Evolutionary conservation across 129 eudicot species (phyloP).

Genomic region (Chrysanthemum makinoi): DNA sequence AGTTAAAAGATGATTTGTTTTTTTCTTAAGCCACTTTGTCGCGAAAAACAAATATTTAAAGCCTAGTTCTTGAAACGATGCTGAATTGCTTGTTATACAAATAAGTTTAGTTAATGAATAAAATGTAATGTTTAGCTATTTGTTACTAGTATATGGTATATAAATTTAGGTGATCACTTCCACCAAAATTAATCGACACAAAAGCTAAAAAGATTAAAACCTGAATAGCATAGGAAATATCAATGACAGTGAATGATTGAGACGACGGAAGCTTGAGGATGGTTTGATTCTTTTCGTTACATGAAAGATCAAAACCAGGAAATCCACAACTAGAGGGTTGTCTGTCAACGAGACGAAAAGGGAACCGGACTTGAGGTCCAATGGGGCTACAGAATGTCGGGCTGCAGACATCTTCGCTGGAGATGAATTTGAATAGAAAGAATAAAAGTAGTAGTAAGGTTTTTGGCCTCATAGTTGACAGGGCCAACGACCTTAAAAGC

Average conservation of each 20-base stretch:
- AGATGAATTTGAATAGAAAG: slow-evolving; percentile 21
- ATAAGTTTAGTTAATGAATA: too few relatives aligned
- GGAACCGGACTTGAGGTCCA: slow-evolving; percentile 66
- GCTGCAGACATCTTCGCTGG: slow-evolving; percentile 26
- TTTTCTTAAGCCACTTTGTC: too few relatives aligned
- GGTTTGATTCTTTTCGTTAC: slow-evolving; percentile 48
- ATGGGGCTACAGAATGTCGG: slow-evolving; percentile 37
- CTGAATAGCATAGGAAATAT: slow-evolving; percentile 45
- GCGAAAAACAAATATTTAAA: too few relatives aligned
- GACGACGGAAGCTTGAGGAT: slow-evolving; percentile 38
- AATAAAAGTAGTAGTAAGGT: slow-evolving; percentile 13
- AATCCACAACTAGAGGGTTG: slow-evolving; percentile 59
- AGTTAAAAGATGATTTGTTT: too few relatives aligned
- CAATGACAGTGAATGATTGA: slow-evolving; percentile 39
- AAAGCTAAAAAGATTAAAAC: slow-evolving; percentile 8
- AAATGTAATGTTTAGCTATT: too few relatives aligned
- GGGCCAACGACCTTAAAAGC: not conserved
- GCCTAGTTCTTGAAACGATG: too few relatives aligned
- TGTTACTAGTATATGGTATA: too few relatives aligned
- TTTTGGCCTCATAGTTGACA: not conserved
- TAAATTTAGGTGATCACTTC: too few relatives aligned
- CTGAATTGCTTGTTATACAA: too few relatives aligned
- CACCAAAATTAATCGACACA: too few relatives aligned
- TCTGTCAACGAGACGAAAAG: slow-evolving; percentile 50
- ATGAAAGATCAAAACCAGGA: slow-evolving; percentile 58